Evolutionary conservation across 208 protist genomes (phyloP).

Genomic region (Trypanosoma theileri): DNA sequence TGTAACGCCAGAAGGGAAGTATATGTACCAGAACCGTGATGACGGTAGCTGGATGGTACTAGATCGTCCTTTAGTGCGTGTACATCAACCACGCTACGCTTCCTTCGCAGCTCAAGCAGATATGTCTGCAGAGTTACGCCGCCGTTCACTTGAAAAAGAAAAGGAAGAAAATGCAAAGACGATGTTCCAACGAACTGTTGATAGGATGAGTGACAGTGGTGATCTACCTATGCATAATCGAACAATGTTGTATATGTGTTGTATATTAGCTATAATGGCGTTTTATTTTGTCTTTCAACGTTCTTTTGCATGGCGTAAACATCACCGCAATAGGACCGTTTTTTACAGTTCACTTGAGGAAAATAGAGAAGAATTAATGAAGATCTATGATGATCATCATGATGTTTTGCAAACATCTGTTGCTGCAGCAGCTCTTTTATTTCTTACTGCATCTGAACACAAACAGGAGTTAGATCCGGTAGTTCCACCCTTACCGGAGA

Average conservation of each 20-base stretch:
- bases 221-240: conserved; percentile 65
- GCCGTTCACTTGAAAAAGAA: conserved; percentile 54
- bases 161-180: conserved; percentile 71
- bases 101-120: conserved; percentile 59
- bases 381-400: conserved; percentile 45
- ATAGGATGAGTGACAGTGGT: conserved; percentile 60
- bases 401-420: conserved; percentile 50
- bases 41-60: conserved; percentile 78
- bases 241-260: conserved; percentile 46
- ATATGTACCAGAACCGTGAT: conserved; percentile 79
- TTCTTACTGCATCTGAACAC: conserved; percentile 49
- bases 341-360: conserved; percentile 67
- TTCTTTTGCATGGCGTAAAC: conserved; percentile 56
- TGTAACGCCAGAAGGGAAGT: conserved; percentile 58
- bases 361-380: conserved; percentile 39
- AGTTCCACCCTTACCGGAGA: conserved; percentile 42
- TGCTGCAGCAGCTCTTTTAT: conserved; percentile 59
- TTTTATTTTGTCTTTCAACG: conserved; percentile 66
- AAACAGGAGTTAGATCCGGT: conserved; percentile 48
- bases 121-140: conserved; percentile 66
- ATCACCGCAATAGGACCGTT: conserved; percentile 38
- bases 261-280: conserved; percentile 34
- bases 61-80: conserved; percentile 50
- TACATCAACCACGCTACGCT: conserved; percentile 67
- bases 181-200: conserved; percentile 52